A percentile compares a stretch with the other conserved stretches of the same genome.
Evolutionary conservation across 139 green algal genomes (phyloP).

Genomic region (Ettlia oleoabundans): DNA sequence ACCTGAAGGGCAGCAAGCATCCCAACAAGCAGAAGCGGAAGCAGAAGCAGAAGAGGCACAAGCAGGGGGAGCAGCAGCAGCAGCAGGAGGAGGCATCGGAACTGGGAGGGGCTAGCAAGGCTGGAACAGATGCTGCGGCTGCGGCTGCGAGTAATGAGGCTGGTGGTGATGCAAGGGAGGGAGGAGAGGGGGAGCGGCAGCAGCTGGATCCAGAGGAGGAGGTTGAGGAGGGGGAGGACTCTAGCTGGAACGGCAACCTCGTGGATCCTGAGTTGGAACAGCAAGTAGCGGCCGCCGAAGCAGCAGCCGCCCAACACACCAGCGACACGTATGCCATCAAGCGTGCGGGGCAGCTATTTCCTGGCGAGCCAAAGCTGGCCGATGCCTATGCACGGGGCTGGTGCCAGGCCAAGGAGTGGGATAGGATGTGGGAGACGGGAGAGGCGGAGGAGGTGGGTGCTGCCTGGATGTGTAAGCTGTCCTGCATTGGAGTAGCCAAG

Average conservation of each 20-base stretch:
- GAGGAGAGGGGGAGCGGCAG: neutral
- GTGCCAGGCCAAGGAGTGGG: constrained; percentile 14
- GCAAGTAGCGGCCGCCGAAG: no score
- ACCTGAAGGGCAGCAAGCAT: constrained; percentile 35
- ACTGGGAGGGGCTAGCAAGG: neutral
- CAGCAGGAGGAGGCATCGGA: neutral
- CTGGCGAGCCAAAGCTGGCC: neutral
- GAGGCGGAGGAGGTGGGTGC: neutral
- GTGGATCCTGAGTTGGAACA: no score
- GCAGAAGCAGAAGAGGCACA: neutral
- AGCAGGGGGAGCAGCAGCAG: neutral
- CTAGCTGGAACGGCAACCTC: no score
- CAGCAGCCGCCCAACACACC: neutral
- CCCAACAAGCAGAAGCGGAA: no score
- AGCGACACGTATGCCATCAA: neutral
- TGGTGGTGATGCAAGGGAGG: neutral
- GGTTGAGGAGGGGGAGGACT: no score
- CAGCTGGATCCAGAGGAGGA: neutral
- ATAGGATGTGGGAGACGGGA: neutral
- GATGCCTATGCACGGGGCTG: constrained; percentile 9
- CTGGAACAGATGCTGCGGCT: neutral
- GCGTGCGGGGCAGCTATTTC: neutral
- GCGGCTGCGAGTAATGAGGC: neutral
- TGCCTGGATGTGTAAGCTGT: no score
- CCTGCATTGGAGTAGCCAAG: no score